phyloP scores from a whole-genome alignment of 176 grass and related monocot genomes.

The Cenchrus americanus region DNA sequence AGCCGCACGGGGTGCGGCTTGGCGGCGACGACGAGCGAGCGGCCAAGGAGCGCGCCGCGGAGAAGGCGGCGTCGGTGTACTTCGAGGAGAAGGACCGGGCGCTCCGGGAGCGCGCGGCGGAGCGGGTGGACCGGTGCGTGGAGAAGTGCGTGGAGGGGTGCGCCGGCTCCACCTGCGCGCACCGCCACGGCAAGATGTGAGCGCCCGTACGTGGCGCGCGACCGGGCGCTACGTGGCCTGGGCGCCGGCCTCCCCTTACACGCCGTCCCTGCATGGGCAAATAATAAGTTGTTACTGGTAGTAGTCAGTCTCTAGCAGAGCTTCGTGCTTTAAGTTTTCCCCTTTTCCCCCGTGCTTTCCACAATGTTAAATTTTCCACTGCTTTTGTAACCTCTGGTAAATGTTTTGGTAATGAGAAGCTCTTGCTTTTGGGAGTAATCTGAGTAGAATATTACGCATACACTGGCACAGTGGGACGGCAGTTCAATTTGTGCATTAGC shows the following conservation, averaged over 20 bases:
- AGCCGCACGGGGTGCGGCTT: slow-evolving; percentile 9
- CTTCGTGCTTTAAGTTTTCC: not conserved
- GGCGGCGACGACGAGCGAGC: slow-evolving; percentile 35
- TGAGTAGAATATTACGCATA: too few species aligned
- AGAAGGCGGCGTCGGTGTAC: slow-evolving; percentile 59
- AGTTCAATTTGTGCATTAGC: too few species aligned
- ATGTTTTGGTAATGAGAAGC: not conserved
- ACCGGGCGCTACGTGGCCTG: not conserved
- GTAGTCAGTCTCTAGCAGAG: not conserved
- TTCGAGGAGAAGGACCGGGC: slow-evolving; percentile 60
- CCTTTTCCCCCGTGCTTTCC: not conserved
- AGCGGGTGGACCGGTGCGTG: slow-evolving; percentile 40
- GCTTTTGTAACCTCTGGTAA: not conserved
- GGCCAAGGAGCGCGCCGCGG: slow-evolving; percentile 53
- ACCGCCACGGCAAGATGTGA: slow-evolving; percentile 64
- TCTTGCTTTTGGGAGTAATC: too few species aligned
- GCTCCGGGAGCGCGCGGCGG: slow-evolving; percentile 30
- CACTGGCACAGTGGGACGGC: too few species aligned
- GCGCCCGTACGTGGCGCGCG: not conserved
- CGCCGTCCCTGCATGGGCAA: not conserved
- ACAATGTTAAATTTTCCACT: not conserved
- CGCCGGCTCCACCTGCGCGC: slow-evolving; percentile 34
- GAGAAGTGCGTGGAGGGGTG: slow-evolving; percentile 53
- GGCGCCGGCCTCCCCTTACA: not conserved
- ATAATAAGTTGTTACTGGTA: not conserved